phyloP scores from a whole-genome alignment of 495 filamentous ascomycete species.

The Neurospora cerealis region DNA sequence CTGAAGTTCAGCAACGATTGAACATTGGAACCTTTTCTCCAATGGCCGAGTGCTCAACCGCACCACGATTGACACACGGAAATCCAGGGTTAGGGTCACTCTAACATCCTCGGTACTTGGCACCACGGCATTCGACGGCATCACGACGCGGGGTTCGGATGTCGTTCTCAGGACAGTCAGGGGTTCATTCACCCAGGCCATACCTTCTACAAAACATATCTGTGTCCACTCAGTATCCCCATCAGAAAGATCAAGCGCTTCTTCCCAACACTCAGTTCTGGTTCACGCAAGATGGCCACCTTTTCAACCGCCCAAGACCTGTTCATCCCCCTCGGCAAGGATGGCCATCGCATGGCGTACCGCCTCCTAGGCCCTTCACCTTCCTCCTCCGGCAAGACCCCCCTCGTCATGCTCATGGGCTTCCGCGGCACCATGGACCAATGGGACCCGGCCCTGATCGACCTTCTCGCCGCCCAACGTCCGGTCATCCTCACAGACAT shows the following conservation, averaged over 20 bases:
- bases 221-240: too few species aligned
- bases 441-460: constrained; percentile 22
- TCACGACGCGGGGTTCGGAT: background rate
- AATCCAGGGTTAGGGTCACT: background rate
- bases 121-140: background rate
- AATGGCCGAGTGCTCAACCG: background rate
- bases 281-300: background rate
- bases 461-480: constrained; percentile 12
- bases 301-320: background rate
- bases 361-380: constrained; percentile 16
- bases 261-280: background rate
- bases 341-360: constrained; percentile 6
- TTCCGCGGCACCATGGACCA: constrained; percentile 24
- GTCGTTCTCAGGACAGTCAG: background rate
- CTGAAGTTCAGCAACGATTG: background rate
- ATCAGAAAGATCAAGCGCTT: too few species aligned
- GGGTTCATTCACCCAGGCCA: background rate
- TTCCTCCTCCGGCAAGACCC: constrained; percentile 8
- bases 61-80: background rate
- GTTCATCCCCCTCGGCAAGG: background rate
- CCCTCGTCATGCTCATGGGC: constrained; percentile 22
- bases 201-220: background rate
- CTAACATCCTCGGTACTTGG: background rate
- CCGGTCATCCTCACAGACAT: constrained; percentile 19
- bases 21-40: background rate